These are phyloP conservation scores for Marasmius sp. DNA, from an alignment of 1,284 basidiomycete species.

Conservation along the genomic window DNA sequence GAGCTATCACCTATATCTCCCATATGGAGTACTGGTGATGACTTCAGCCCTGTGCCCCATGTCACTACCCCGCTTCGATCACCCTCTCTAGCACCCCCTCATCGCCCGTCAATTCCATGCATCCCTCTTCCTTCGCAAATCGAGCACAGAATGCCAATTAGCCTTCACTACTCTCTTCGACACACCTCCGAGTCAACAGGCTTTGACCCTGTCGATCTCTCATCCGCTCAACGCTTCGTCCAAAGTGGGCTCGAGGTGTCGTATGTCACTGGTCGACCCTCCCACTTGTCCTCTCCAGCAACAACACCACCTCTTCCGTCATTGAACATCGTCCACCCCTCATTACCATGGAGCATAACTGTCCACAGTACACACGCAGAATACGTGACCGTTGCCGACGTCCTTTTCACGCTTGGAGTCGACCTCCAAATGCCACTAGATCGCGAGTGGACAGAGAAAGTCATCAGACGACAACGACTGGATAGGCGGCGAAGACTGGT, in stretches of 20 bases:
- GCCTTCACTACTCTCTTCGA: background rate
- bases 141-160: background rate
- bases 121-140: background rate
- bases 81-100: background rate
- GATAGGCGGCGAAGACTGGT: background rate
- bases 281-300: background rate
- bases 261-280: background rate
- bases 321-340: slow-evolving; percentile 4
- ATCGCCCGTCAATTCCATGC: background rate
- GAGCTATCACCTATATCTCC: background rate
- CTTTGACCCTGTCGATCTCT: background rate
- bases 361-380: background rate
- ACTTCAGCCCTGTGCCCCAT: background rate
- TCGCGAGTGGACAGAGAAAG: background rate
- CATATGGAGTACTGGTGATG: background rate
- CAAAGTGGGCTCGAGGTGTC: background rate
- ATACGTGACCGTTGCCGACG: slow-evolving; percentile 5
- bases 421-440: background rate
- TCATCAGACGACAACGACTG: background rate
- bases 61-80: background rate
- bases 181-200: background rate
- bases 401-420: background rate
- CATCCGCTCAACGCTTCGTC: background rate
- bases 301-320: slow-evolving; percentile 6
- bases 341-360: slow-evolving; percentile 9